Conservation (phyloP, 805 yeast species). For the Blastobotrys parvus region DNA sequence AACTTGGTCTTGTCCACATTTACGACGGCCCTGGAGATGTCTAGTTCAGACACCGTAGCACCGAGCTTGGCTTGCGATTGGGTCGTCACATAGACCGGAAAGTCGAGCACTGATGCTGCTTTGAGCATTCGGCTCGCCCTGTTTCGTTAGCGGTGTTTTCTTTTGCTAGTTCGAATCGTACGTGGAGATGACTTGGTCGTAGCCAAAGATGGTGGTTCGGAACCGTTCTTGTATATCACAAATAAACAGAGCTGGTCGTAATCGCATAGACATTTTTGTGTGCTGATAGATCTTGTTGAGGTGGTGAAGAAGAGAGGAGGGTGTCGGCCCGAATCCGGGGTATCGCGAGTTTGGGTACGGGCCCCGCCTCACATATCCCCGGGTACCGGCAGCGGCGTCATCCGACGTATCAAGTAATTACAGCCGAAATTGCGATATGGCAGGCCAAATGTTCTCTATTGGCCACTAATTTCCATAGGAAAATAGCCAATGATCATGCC, state of each 20-base stretch:
- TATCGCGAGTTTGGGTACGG: too few relatives aligned
- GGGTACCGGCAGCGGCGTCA: too few relatives aligned
- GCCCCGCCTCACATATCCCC: too few relatives aligned
- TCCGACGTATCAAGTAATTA: too few relatives aligned
- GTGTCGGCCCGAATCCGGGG: too few relatives aligned
- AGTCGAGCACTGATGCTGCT: constrained; percentile 11
- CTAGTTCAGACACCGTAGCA: constrained; percentile 15
- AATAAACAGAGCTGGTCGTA: constrained; percentile 14
- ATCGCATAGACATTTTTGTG: not conserved
- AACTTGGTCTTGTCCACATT: constrained; percentile 17
- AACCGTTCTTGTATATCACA: constrained; percentile 18
- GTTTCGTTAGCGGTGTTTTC: not conserved
- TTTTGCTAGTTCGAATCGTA: not conserved
- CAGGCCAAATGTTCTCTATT: too few relatives aligned
- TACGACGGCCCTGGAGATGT: constrained; percentile 11
- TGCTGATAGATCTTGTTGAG: not conserved
- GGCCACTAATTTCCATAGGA: too few relatives aligned
- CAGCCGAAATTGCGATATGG: too few relatives aligned
- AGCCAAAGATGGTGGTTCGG: constrained; percentile 13
- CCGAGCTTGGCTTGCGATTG: constrained; percentile 16
- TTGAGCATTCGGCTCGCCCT: constrained; percentile 10
- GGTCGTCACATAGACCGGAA: constrained; percentile 18
- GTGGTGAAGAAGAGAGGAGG: too few relatives aligned
- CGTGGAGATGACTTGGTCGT: constrained; percentile 13
- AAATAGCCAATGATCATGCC: too few relatives aligned